Evolutionary conservation across 202 grass and related monocot genomes (phyloP).

Genomic region (Musa balbisiana): DNA sequence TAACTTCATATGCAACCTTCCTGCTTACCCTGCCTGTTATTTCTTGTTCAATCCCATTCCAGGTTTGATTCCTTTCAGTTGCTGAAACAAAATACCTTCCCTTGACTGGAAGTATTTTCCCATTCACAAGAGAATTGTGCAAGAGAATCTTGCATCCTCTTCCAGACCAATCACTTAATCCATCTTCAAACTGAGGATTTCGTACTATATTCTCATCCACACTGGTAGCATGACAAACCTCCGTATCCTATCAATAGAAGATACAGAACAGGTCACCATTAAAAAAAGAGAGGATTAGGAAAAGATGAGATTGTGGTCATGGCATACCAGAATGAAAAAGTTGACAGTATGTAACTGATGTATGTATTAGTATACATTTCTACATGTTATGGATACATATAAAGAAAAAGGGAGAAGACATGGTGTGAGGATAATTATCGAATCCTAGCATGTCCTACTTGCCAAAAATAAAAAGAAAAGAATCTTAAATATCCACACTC

Average conservation of each 20-base stretch:
- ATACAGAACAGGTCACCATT: slow-evolving; percentile 6
- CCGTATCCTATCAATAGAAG: slow-evolving; percentile 44
- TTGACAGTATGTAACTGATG: background rate
- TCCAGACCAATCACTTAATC: slow-evolving; percentile 81
- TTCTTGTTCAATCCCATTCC: slow-evolving; percentile 94
- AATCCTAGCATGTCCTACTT: background rate
- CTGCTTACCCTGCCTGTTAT: slow-evolving; percentile 60
- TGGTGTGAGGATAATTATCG: background rate
- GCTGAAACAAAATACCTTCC: slow-evolving; percentile 71
- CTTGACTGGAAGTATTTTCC: slow-evolving; percentile 56
- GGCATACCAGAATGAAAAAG: background rate
- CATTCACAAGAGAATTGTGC: slow-evolving; percentile 53
- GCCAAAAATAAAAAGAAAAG: too few species aligned
- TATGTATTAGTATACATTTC: background rate
- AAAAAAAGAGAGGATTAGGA: background rate
- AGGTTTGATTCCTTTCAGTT: slow-evolving; percentile 55
- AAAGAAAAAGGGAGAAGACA: background rate
- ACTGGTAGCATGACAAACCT: slow-evolving; percentile 10
- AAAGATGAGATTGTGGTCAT: background rate
- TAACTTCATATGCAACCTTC: slow-evolving; percentile 67
- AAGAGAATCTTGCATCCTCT: slow-evolving; percentile 84
- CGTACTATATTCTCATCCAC: slow-evolving; percentile 35
- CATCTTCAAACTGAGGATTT: slow-evolving; percentile 78
- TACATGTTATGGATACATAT: background rate
- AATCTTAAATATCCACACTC: too few species aligned